Percentiles rank a stretch among this genome's conserved stretches.
phyloP scores from a whole-genome alignment of 768 basidiomycete species.

The Boletus coccyginus region DNA sequence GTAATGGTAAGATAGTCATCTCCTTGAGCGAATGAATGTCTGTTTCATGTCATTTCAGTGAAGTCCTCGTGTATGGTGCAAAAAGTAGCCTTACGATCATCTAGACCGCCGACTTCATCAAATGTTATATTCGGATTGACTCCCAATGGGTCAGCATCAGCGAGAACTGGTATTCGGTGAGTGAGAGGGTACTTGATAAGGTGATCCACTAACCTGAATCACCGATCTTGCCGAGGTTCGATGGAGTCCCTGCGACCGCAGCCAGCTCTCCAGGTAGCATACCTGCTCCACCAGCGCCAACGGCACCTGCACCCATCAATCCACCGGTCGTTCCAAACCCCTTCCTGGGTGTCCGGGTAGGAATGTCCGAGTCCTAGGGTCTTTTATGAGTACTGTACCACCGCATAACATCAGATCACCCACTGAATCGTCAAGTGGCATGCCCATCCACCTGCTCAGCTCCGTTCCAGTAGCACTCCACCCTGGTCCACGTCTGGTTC shows the following conservation, averaged over 20 bases:
- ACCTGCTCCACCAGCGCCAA: slow-evolving; percentile 50
- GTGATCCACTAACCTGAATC: slow-evolving; percentile 54
- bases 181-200: slow-evolving; percentile 14
- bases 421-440: slow-evolving; percentile 68
- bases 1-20: slow-evolving; percentile 92
- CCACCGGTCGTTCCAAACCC: slow-evolving; percentile 53
- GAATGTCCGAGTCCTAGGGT: slow-evolving; percentile 66
- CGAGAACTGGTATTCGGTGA: slow-evolving; percentile 54
- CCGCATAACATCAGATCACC: slow-evolving; percentile 12
- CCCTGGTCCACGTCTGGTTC: slow-evolving; percentile 51
- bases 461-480: slow-evolving; percentile 83
- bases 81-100: slow-evolving; percentile 64
- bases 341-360: slow-evolving; percentile 68
- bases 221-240: slow-evolving; percentile 81
- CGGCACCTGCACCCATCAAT: slow-evolving; percentile 46
- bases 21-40: slow-evolving; percentile 97
- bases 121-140: slow-evolving; percentile 93
- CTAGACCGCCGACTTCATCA: slow-evolving; percentile 93
- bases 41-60: slow-evolving; percentile 28
- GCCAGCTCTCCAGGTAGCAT: slow-evolving; percentile 59
- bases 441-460: slow-evolving; percentile 74
- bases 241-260: slow-evolving; percentile 71
- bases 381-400: neutral
- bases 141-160: slow-evolving; percentile 94
- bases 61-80: neutral